phyloP scores from a whole-genome alignment of 768 basidiomycete genomes.

The Leccinum aurantiacum region DNA sequence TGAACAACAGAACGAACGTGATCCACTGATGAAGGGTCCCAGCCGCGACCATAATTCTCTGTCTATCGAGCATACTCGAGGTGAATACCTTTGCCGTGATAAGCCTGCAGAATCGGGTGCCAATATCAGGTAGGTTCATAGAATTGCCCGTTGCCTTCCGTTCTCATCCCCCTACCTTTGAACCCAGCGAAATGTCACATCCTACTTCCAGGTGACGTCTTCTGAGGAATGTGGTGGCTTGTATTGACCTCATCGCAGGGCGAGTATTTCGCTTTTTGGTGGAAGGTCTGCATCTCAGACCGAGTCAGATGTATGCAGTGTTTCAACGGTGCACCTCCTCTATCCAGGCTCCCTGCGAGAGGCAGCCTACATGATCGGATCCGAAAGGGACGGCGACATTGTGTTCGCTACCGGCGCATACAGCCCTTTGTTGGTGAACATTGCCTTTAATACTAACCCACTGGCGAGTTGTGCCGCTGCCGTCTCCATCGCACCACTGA shows the following conservation, averaged over 20 bases:
- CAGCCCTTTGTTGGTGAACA: constrained; percentile 53
- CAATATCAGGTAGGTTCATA: constrained; percentile 42
- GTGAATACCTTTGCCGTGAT: constrained; percentile 85
- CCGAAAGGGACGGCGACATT: constrained; percentile 59
- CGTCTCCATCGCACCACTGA: background rate
- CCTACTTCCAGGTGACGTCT: constrained; percentile 42
- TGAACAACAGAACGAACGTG: background rate
- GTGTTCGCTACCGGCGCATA: constrained; percentile 70
- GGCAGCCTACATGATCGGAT: constrained; percentile 66
- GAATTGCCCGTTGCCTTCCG: background rate
- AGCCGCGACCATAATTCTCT: too few relatives aligned
- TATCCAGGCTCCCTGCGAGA: constrained; percentile 48
- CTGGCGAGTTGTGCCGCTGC: constrained; percentile 43
- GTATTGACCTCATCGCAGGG: constrained; percentile 31
- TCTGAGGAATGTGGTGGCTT: background rate
- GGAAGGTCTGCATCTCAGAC: constrained; percentile 32
- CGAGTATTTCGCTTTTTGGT: constrained; percentile 54
- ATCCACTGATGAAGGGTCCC: background rate
- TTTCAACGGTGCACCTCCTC: background rate
- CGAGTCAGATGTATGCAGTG: background rate
- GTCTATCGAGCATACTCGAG: constrained; percentile 63
- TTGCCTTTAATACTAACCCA: constrained; percentile 40
- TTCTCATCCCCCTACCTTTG: background rate
- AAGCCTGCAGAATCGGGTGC: constrained; percentile 83
- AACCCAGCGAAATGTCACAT: constrained; percentile 52